Conservation (phyloP, 768 basidiomycete species). For the Hortiboletus campestris region DNA sequence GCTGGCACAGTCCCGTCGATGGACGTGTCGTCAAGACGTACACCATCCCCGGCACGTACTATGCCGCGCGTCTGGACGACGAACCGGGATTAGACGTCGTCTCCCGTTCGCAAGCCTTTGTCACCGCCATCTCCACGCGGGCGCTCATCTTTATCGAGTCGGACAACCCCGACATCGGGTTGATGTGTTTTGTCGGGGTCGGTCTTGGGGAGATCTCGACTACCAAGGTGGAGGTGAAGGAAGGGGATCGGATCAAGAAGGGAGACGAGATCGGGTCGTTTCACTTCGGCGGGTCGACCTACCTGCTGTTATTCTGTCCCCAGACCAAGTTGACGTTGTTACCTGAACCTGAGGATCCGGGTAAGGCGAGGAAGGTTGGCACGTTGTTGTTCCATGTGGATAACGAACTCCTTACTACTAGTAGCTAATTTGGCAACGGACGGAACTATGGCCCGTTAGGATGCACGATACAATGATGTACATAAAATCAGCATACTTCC, state of each 20-base stretch:
- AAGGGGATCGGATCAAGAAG: conserved; percentile 44
- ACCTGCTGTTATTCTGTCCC: conserved; percentile 45
- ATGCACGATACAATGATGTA: neutral
- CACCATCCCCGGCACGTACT: conserved; percentile 51
- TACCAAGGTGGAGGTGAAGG: conserved; percentile 47
- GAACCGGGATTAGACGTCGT: conserved; percentile 26
- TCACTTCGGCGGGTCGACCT: conserved; percentile 62
- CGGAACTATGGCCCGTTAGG: too few relatives aligned
- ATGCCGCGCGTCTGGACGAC: conserved; percentile 35
- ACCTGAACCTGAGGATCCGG: conserved; percentile 4
- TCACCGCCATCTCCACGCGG: conserved; percentile 51
- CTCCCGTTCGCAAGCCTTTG: conserved; percentile 32
- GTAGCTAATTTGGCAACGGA: neutral
- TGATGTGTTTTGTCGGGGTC: conserved; percentile 58
- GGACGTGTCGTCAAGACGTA: conserved; percentile 41
- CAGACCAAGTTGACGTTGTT: conserved; percentile 24
- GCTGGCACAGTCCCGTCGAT: conserved; percentile 61
- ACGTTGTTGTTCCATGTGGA: conserved; percentile 21
- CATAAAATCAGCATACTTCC: neutral
- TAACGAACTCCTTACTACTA: neutral
- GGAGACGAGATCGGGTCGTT: conserved; percentile 62
- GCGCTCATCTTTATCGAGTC: conserved; percentile 58
- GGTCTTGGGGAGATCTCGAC: conserved; percentile 67
- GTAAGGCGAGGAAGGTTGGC: conserved; percentile 13
- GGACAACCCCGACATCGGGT: conserved; percentile 50